Conservation (phyloP, 805 yeast species). For the Citeromyces matritensis region DNA sequence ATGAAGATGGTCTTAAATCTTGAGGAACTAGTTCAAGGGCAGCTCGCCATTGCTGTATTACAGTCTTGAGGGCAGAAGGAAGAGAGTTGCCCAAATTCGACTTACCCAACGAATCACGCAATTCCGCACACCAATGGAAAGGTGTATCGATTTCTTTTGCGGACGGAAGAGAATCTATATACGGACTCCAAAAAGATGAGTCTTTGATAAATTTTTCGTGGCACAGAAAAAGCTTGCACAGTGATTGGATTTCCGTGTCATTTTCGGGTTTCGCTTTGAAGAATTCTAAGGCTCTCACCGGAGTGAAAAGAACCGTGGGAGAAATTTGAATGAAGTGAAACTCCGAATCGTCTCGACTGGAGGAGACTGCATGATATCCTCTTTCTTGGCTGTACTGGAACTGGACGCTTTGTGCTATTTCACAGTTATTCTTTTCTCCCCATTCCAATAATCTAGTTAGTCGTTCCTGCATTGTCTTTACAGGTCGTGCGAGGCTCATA, state of each 20-base stretch:
- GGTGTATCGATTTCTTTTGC: constrained; percentile 40
- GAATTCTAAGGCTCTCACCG: too few relatives aligned
- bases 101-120: constrained; percentile 37
- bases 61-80: constrained; percentile 22
- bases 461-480: too few relatives aligned
- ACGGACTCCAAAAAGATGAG: background rate
- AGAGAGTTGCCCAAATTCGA: constrained; percentile 55
- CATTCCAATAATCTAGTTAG: too few relatives aligned
- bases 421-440: too few relatives aligned
- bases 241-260: background rate
- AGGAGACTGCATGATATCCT: too few relatives aligned
- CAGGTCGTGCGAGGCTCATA: too few relatives aligned
- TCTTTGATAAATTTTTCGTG: background rate
- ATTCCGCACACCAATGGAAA: constrained; percentile 43
- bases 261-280: background rate
- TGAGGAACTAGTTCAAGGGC: constrained; percentile 9
- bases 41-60: constrained; percentile 47
- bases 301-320: too few relatives aligned
- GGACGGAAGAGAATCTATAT: constrained; percentile 3
- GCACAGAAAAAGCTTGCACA: background rate
- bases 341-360: too few relatives aligned
- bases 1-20: constrained; percentile 5
- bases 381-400: too few relatives aligned
- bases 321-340: too few relatives aligned
- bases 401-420: too few relatives aligned